Conservation (phyloP, 768 basidiomycete genomes). For the Lactifluus pinguis region DNA sequence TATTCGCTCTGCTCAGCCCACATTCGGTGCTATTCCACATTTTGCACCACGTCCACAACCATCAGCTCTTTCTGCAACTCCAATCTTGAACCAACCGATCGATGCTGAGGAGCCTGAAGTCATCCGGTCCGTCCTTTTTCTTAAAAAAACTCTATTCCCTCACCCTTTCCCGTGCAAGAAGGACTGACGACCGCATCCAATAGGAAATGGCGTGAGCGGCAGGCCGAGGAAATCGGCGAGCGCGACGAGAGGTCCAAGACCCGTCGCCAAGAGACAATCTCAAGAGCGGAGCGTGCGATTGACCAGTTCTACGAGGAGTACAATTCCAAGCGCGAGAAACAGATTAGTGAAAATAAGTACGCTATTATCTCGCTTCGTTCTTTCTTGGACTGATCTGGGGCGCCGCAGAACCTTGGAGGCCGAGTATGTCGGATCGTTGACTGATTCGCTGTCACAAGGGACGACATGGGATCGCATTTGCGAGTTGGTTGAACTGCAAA, state of each 20-base stretch:
- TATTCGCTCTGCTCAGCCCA: slow-evolving; percentile 25
- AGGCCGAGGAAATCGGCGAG: slow-evolving; percentile 70
- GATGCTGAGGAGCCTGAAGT: slow-evolving; percentile 80
- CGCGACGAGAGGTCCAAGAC: slow-evolving; percentile 75
- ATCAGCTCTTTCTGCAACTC: slow-evolving; percentile 60
- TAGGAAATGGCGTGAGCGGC: slow-evolving; percentile 84
- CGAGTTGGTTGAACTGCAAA: slow-evolving; percentile 77
- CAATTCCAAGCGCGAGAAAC: slow-evolving; percentile 77
- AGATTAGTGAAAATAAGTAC: slow-evolving; percentile 94
- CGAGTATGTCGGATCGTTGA: slow-evolving; percentile 63
- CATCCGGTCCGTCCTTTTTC: slow-evolving; percentile 51
- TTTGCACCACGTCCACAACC: slow-evolving; percentile 75
- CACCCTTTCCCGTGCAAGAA: background rate
- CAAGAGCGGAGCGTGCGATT: slow-evolving; percentile 76
- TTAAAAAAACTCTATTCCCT: background rate
- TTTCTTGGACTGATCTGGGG: background rate
- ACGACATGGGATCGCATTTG: slow-evolving; percentile 97
- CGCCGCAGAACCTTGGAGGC: slow-evolving; percentile 72
- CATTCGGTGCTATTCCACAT: slow-evolving; percentile 42
- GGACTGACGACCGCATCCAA: background rate
- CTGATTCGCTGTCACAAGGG: slow-evolving; percentile 71
- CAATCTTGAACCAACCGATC: slow-evolving; percentile 58
- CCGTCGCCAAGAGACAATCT: slow-evolving; percentile 73
- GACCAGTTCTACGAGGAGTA: slow-evolving; percentile 90
- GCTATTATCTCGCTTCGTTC: slow-evolving; percentile 19